Percentiles rank a stretch among this genome's conserved stretches.
phyloP scores from a whole-genome alignment of 2,329 filamentous ascomycete species.

The Aspergillus amoenus region DNA sequence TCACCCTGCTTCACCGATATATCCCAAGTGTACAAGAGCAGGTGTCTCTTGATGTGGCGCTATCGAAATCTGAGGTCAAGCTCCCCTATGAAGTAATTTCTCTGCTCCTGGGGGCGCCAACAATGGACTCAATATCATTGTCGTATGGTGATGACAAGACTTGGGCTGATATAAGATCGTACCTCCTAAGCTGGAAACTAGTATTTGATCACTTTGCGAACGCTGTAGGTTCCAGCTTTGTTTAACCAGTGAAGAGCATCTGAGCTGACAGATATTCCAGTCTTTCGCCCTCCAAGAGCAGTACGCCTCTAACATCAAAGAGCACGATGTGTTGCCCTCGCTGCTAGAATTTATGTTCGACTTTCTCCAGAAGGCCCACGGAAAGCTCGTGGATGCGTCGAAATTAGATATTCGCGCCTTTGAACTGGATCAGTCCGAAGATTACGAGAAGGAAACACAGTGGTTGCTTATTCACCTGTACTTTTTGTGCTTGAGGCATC shows the following conservation, averaged over 20 bases:
- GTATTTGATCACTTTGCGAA: constrained; percentile 81
- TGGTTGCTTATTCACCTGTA: constrained; percentile 85
- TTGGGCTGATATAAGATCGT: constrained; percentile 70
- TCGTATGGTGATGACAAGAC: constrained; percentile 64
- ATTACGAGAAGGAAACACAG: constrained; percentile 71
- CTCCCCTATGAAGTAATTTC: constrained; percentile 84
- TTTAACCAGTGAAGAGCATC: background rate
- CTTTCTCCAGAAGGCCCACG: constrained; percentile 75
- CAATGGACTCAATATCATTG: constrained; percentile 65
- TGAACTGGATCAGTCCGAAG: constrained; percentile 59
- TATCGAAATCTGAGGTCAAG: constrained; percentile 56
- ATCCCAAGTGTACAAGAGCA: constrained; percentile 78
- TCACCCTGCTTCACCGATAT: constrained; percentile 74
- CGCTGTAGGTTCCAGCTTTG: constrained; percentile 47
- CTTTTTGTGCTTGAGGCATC: constrained; percentile 74
- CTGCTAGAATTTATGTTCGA: constrained; percentile 81
- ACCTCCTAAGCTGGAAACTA: constrained; percentile 84
- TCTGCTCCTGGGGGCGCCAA: constrained; percentile 75
- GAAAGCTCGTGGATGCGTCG: constrained; percentile 66
- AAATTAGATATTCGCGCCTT: constrained; percentile 71
- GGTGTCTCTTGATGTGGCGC: constrained; percentile 71
- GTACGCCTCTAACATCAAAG: constrained; percentile 77
- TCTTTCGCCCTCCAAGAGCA: constrained; percentile 80
- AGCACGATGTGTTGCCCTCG: constrained; percentile 65
- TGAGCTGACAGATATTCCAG: constrained; percentile 35